Evolutionary conservation across 2,329 filamentous ascomycete genomes (phyloP), one percentile per base, ranked within the genome.

Genomic region (Aspergillus udagawae): DNA sequence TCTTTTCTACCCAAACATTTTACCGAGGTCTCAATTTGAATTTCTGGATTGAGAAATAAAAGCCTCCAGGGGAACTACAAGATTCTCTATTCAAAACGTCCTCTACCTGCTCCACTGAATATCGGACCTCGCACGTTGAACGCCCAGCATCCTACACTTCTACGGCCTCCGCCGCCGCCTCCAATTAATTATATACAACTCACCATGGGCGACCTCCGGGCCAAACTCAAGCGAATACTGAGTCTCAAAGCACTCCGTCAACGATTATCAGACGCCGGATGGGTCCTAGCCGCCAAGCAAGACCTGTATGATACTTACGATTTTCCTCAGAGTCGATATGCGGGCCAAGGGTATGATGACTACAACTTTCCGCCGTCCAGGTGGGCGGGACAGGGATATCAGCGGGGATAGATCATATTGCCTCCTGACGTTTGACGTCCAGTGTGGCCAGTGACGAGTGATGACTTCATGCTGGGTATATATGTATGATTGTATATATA

Each of bases 361-460:
- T 64, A 66, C 50, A 66, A 63, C 32, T 65, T 66, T 53, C 58
- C 62, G 42, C 48, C 55, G 10, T 60, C 61, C 17, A 56, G 60
- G 32, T 61, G 58, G 53, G 60, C 57, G 6, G 64, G 64, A 2
- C 61, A 66, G 47, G 60, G 53, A 12, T 29, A 27, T 47, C 41
- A 21, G 8, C 20, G 20, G 4, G 28, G 45, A 14, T 54, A 12
- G 5, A 20, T 14, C 29, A 4, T 21, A 20, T 20, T 21, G n/a
- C 17, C 41, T 21, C n/a, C 10, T 12, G 41, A 44, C 7, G 41
- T 29, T 20, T 20, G 42, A 20, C n/a, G 42, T 45, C n/a, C 10
- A 44, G 17, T 35, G 41, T 21, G 41, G 41, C 20, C 17, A 44
- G n/a, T 44, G 41, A 44, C 4, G 20, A 45, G 42, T 45, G 8